Evolutionary conservation across 2,329 filamentous ascomycete genomes (phyloP), one percentile per base, ranked within the genome.

Genomic region (Penicillium corylophilum): DNA sequence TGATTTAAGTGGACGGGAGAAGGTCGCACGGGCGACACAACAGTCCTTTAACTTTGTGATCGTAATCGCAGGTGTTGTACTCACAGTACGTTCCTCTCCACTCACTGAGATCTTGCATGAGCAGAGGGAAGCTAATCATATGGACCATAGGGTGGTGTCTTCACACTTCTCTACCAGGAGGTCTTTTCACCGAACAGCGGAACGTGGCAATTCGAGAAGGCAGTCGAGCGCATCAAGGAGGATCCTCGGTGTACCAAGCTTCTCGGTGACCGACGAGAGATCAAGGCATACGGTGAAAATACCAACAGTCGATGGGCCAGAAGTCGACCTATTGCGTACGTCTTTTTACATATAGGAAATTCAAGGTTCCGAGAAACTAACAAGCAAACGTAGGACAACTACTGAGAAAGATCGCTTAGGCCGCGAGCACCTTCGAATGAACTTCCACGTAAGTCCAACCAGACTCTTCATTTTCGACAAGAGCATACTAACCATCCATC

Each of bases 21-120:
- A 96, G 71, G 85, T 86, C 2, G 88, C 87, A 22, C 83, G 93
- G 35, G 89, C 90, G 8, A 93, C 90, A 0, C 92, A 96, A 72
- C 93, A 96, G 72, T 88, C 87, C 15, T 87, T 95, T 77, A 96
- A 97, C 72, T 84, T 96, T 59, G 80, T 87, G 59, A 73, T 96
- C 56, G 84, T 96, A 8, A 61, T 90, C 1, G 77, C 86, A 7
- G 93, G 93, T 23, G 74, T 92, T 10, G 80, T 85, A 29, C 77
- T 93, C 62, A 96, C 92, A 31, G 89, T 90, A 78, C 56, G 80
- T 9, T 40, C 23, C 39, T 41, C 39, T 20, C 35, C 18, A 20
- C 35, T 12, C 35, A 35, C 35, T 1, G 15, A 38, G 35, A 38
- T 20, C 33, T 38, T 6, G 18, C 5, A 16, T 18, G 10, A 9